phyloP scores from a whole-genome alignment of 2,329 filamentous ascomycete genomes.

The Aureobasidium sp. region DNA sequence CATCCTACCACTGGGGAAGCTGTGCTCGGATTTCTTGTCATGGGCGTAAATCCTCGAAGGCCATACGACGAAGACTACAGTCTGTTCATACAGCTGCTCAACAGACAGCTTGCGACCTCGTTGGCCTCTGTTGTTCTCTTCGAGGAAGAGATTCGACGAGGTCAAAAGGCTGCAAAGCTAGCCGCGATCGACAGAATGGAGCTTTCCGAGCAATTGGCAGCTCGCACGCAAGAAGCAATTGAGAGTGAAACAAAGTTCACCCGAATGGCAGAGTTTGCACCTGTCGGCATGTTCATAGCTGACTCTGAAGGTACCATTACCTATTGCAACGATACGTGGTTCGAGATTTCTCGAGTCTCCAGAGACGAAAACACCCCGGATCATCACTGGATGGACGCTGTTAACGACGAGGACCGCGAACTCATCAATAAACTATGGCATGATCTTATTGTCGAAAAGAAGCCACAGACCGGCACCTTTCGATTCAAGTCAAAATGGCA shows the following conservation, averaged over 20 bases:
- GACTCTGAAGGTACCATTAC: conserved; percentile 62
- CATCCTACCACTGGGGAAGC: conserved; percentile 68
- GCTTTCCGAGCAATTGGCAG: conserved; percentile 65
- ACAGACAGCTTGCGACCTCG: conserved; percentile 69
- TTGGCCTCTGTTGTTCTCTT: conserved; percentile 76
- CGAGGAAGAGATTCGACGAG: conserved; percentile 72
- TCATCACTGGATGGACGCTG: conserved; percentile 62
- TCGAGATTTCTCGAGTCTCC: conserved; percentile 52
- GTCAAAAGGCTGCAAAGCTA: conserved; percentile 64
- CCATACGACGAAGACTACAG: conserved; percentile 77
- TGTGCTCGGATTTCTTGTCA: conserved; percentile 69
- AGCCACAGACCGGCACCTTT: conserved; percentile 64
- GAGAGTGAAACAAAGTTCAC: conserved; percentile 71
- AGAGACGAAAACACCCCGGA: conserved; percentile 17
- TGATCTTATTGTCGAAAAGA: conserved; percentile 54
- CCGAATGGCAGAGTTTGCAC: conserved; percentile 76
- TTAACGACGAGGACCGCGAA: conserved; percentile 58
- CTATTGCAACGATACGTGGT: conserved; percentile 75
- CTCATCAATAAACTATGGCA: conserved; percentile 56
- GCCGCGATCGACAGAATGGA: conserved; percentile 72
- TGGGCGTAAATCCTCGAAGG: conserved; percentile 70
- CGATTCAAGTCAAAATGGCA: conserved; percentile 64
- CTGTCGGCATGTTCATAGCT: conserved; percentile 81
- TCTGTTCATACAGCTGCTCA: conserved; percentile 67
- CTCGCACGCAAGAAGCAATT: conserved; percentile 50